phyloP scores from a whole-genome alignment of 768 basidiomycete species.

The Saitozyma podzolica region DNA sequence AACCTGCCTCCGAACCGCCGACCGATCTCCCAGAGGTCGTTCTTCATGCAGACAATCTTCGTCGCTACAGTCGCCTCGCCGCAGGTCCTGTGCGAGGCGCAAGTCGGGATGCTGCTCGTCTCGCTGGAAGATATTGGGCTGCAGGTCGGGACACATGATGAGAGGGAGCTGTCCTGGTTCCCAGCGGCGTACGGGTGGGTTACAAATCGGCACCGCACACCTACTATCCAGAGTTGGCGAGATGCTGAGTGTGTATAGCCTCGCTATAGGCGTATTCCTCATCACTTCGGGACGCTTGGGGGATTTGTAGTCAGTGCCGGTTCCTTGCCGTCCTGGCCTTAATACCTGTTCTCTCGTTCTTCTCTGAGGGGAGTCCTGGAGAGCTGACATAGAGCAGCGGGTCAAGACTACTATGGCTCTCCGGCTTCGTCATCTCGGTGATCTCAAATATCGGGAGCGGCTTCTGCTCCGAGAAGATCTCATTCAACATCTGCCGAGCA shows the following conservation, averaged over 20 bases:
- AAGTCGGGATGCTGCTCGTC: too few species aligned
- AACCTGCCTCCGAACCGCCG: too few species aligned
- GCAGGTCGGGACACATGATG: constrained; percentile 22
- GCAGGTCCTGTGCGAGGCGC: too few species aligned
- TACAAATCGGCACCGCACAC: too few species aligned
- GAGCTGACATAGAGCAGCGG: constrained; percentile 3
- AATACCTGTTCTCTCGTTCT: not conserved
- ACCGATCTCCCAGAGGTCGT: too few species aligned
- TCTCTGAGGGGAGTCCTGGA: constrained; percentile 13
- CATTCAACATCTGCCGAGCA: constrained; percentile 32
- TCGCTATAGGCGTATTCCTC: constrained; percentile 37
- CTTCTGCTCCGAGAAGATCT: constrained; percentile 15
- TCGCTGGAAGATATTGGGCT: constrained; percentile 16
- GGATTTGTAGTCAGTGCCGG: constrained; percentile 26
- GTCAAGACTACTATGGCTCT: too few species aligned
- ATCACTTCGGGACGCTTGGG: constrained; percentile 31
- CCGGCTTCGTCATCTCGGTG: constrained; percentile 5
- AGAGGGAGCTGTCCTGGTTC: constrained; percentile 31
- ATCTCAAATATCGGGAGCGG: constrained; percentile 12
- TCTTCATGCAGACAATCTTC: too few species aligned
- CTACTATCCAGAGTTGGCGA: too few species aligned
- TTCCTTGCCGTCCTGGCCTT: too few species aligned
- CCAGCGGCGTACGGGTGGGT: constrained; percentile 29
- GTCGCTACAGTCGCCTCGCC: too few species aligned
- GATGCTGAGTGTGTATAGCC: constrained; percentile 6